These are phyloP conservation scores for Coelastrella sp. DNA, from an alignment of 139 green algal species.

Conservation along the genomic window DNA sequence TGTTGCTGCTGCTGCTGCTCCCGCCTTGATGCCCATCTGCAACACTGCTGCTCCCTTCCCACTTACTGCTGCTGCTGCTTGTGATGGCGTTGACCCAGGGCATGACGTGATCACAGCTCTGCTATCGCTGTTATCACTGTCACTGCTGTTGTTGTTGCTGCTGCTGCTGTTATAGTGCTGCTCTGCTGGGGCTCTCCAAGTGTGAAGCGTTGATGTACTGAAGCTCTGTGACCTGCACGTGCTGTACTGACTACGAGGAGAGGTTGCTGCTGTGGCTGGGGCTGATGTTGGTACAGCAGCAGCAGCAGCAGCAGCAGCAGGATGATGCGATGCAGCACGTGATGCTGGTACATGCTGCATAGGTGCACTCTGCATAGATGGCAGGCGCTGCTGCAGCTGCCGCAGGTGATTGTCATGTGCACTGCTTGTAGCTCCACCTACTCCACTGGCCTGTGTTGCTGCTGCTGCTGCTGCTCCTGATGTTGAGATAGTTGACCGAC, in stretches of 20 bases:
- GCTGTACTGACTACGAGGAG: not conserved
- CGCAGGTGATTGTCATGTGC: not conserved
- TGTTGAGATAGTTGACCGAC: not conserved
- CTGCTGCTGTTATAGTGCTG: not conserved
- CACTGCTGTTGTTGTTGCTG: not conserved
- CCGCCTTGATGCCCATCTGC: not conserved
- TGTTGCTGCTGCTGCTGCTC: not conserved
- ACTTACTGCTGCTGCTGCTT: not conserved
- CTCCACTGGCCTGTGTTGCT: not conserved
- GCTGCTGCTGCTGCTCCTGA: no score
- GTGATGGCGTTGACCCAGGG: no score
- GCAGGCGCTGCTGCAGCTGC: conserved; percentile 1
- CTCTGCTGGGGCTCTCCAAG: not conserved
- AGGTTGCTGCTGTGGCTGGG: not conserved
- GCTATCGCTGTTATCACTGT: not conserved
- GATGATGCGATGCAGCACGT: no score
- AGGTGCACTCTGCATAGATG: not conserved
- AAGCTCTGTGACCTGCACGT: not conserved
- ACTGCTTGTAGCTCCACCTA: not conserved
- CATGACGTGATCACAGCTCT: no score
- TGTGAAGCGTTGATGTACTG: not conserved
- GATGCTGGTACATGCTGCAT: not conserved
- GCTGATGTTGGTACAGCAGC: not conserved
- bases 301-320: not conserved
- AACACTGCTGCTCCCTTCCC: not conserved